These are phyloP conservation scores for Yamadazyma scolyti DNA, from an alignment of 805 yeast genomes.

Conservation along the genomic window DNA sequence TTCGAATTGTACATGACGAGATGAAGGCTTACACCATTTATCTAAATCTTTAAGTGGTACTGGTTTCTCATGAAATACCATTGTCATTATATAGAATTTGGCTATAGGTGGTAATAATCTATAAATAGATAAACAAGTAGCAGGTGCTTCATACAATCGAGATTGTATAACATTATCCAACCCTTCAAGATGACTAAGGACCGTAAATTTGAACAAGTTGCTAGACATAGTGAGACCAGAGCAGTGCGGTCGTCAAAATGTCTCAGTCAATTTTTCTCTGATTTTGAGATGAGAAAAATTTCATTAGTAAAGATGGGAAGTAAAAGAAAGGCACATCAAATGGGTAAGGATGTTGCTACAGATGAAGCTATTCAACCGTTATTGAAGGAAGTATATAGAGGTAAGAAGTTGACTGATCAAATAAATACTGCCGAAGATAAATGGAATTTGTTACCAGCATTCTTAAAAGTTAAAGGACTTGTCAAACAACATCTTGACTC, in stretches of 20 bases:
- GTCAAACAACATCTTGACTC: constrained; percentile 98
- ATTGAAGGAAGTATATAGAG: constrained; percentile 76
- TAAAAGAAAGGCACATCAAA: constrained; percentile 11
- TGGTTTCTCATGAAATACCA: constrained; percentile 78
- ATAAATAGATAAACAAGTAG: constrained; percentile 92
- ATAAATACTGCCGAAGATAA: constrained; percentile 91
- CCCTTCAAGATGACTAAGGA: constrained; percentile 85
- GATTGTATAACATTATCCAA: constrained; percentile 84
- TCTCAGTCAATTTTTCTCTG: neutral
- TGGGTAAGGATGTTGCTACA: constrained; percentile 5
- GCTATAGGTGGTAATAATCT: constrained; percentile 86
- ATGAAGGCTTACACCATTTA: constrained; percentile 66
- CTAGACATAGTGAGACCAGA: constrained; percentile 1
- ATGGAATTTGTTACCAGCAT: constrained; percentile 96
- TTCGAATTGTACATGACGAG: constrained; percentile 61
- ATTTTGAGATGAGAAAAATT: constrained; percentile 4
- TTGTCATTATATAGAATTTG: constrained; percentile 80
- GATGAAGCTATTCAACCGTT: constrained; percentile 74
- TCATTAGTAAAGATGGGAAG: constrained; percentile 7
- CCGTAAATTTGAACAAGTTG: constrained; percentile 37
- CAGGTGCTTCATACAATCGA: constrained; percentile 76
- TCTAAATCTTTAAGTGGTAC: constrained; percentile 65
- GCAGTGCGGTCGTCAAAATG: neutral
- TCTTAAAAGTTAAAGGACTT: constrained; percentile 89
- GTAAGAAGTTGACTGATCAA: constrained; percentile 82